A percentile compares a stretch with the other conserved stretches of the same genome.
Conservation (phyloP, 225 moss, liverwort and hornwort species). For the Physcomitrium patens region DNA sequence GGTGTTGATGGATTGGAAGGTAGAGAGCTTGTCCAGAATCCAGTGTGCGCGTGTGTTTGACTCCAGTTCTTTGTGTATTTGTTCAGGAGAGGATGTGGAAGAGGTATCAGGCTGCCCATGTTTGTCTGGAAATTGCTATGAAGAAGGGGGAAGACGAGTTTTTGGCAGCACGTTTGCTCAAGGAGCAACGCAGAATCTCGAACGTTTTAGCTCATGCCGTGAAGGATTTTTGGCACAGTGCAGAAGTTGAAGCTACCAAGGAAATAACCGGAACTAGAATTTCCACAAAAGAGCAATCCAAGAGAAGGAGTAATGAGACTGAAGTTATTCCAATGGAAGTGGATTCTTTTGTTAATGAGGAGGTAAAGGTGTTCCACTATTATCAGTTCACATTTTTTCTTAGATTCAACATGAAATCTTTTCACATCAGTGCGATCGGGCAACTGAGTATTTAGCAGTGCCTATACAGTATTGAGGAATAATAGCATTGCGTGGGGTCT, state of each 20-base stretch:
- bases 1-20: neutral
- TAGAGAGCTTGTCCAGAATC: neutral
- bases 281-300: constrained; percentile 27
- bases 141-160: constrained; percentile 53
- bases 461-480: neutral
- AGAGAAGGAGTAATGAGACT: constrained; percentile 30
- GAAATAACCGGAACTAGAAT: constrained; percentile 40
- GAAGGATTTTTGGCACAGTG: constrained; percentile 62
- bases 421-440: neutral
- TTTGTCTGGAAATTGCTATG: constrained; percentile 64
- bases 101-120: constrained; percentile 63
- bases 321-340: constrained; percentile 84
- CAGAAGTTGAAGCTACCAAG: constrained; percentile 42
- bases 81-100: constrained; percentile 85
- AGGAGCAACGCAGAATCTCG: constrained; percentile 62
- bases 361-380: constrained; percentile 40
- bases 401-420: no score
- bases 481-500: no score
- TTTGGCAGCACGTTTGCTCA: constrained; percentile 43
- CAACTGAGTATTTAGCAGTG: neutral
- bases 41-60: neutral
- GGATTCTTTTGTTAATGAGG: constrained; percentile 46
- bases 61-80: neutral
- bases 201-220: constrained; percentile 56
- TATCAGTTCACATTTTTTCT: neutral